phyloP scores from a whole-genome alignment of 2,329 filamentous ascomycete genomes.

The Tolypocladium album region DNA sequence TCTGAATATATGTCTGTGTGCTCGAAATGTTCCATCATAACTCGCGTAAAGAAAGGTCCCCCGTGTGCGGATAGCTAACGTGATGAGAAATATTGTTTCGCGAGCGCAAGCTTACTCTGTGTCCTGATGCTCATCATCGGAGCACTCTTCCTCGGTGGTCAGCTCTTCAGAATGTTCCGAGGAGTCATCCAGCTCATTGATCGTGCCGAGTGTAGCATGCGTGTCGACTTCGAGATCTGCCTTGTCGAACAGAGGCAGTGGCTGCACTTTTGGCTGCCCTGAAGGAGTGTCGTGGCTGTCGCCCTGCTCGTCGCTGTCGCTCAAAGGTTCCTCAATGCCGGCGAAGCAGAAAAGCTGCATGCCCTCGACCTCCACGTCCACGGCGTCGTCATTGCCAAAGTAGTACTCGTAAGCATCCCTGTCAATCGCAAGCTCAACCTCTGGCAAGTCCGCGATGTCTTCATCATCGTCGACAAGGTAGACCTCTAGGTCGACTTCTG shows the following conservation, averaged over 20 bases:
- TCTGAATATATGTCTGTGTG: neutral
- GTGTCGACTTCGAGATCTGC: neutral
- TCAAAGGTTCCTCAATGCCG: neutral
- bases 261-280: neutral
- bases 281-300: too few species aligned
- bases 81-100: neutral
- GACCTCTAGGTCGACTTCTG: constrained; percentile 17
- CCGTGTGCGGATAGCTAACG: neutral
- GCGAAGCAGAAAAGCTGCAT: constrained; percentile 4
- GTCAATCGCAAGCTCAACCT: constrained; percentile 19
- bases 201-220: neutral
- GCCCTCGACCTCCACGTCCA: constrained; percentile 17
- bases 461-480: constrained; percentile 16
- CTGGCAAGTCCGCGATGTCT: constrained; percentile 13
- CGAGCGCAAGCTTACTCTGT: neutral
- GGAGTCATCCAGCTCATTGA: neutral
- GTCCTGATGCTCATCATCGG: too few species aligned
- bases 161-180: neutral
- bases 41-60: neutral
- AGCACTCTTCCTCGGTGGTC: neutral
- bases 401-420: constrained; percentile 13
- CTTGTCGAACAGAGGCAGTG: neutral
- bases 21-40: neutral
- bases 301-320: neutral
- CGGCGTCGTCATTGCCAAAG: constrained; percentile 9